phyloP scores from a whole-genome alignment of 192 early-diverging fungal species.

The Coemansia aciculifera region DNA sequence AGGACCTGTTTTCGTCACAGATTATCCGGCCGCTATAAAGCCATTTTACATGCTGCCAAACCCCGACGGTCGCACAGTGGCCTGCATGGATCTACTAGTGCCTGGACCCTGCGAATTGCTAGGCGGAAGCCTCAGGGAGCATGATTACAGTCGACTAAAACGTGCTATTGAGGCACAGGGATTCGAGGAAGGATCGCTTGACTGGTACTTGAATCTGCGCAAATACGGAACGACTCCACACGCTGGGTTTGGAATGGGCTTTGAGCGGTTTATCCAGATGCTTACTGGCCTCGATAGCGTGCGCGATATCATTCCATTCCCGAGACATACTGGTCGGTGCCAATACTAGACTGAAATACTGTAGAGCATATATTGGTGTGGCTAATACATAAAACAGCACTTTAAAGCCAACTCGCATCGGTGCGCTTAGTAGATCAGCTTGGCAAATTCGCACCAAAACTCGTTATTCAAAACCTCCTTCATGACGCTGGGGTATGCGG shows the following conservation, averaged over 20 bases:
- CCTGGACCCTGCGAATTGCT: slow-evolving; percentile 83
- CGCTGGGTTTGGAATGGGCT: slow-evolving; percentile 89
- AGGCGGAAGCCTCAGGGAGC: slow-evolving; percentile 84
- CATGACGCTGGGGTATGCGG: slow-evolving; percentile 40
- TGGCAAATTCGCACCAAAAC: slow-evolving; percentile 36
- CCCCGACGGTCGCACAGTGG: slow-evolving; percentile 64
- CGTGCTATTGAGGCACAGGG: slow-evolving; percentile 57
- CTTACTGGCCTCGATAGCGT: slow-evolving; percentile 80
- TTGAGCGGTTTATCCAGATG: slow-evolving; percentile 79
- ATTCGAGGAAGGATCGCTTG: slow-evolving; percentile 65
- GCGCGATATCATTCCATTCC: slow-evolving; percentile 69
- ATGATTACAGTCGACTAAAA: slow-evolving; percentile 59
- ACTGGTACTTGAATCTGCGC: slow-evolving; percentile 85
- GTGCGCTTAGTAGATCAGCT: slow-evolving; percentile 30
- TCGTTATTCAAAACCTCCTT: slow-evolving; percentile 43
- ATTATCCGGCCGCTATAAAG: slow-evolving; percentile 77
- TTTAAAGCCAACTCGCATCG: background rate
- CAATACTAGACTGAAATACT: slow-evolving; percentile 45
- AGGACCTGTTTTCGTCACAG: slow-evolving; percentile 86
- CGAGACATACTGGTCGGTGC: slow-evolving; percentile 58
- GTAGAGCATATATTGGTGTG: background rate
- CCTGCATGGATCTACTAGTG: slow-evolving; percentile 79
- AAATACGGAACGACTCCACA: slow-evolving; percentile 82
- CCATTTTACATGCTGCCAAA: slow-evolving; percentile 87
- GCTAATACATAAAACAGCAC: background rate